These are phyloP conservation scores for Carex cristatella DNA, from an alignment of 176 grass and related monocot species.

Conservation along the genomic window DNA sequence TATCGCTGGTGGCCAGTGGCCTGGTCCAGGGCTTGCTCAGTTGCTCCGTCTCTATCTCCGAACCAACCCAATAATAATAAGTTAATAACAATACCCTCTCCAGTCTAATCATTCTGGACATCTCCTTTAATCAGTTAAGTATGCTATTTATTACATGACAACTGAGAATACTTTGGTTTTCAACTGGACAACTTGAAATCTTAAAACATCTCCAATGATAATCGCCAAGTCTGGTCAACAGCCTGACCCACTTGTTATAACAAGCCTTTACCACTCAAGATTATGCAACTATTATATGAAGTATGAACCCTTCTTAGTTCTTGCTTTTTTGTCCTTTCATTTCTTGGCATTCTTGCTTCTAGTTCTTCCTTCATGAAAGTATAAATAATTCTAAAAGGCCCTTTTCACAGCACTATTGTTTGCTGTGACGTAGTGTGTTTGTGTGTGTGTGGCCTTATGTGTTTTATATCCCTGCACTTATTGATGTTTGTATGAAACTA, in stretches of 20 bases:
- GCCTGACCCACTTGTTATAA: neutral
- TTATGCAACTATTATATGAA: conserved; percentile 11
- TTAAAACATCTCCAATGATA: neutral
- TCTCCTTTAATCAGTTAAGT: neutral
- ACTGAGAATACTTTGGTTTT: too few species aligned
- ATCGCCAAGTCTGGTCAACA: conserved; percentile 6
- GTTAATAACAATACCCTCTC: neutral
- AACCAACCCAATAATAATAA: neutral
- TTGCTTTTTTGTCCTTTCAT: neutral
- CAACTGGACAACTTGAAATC: neutral
- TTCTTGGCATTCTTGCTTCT: neutral
- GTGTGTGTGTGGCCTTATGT: neutral
- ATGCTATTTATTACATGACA: neutral
- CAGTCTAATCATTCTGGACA: neutral
- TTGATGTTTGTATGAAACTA: neutral
- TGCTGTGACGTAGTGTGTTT: neutral
- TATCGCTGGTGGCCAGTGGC: neutral
- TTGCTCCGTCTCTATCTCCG: neutral
- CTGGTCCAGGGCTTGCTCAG: neutral
- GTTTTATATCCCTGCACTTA: neutral
- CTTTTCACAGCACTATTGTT: neutral
- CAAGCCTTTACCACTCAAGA: neutral
- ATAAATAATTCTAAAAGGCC: neutral
- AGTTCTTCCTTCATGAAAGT: neutral
- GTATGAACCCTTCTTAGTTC: neutral